Percentiles rank a stretch among this genome's conserved stretches.
Evolutionary conservation across 75 land plant species (phyloP).

Genomic region (Picea sitchensis): DNA sequence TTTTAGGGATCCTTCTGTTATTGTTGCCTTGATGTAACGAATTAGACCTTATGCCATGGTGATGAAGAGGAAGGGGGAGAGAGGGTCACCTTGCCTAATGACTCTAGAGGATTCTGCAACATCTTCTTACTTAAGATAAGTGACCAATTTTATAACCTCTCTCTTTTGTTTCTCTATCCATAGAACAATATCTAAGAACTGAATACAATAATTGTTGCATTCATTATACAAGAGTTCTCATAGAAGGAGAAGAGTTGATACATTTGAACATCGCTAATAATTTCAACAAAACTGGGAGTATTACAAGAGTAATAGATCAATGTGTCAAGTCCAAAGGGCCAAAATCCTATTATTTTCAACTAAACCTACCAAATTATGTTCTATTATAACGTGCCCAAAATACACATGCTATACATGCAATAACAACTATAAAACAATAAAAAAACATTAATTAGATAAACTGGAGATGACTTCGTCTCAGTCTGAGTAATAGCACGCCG

Average conservation of each 20-base stretch:
- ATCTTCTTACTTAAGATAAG: slow-evolving; percentile 56
- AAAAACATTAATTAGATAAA: too few species aligned
- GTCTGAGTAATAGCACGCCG: too few species aligned
- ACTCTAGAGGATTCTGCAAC: slow-evolving; percentile 20
- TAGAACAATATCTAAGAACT: slow-evolving; percentile 83
- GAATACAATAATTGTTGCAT: slow-evolving; percentile 63
- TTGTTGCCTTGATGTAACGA: too few species aligned
- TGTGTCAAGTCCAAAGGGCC: not conserved
- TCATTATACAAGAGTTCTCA: slow-evolving; percentile 81
- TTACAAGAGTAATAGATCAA: too few species aligned
- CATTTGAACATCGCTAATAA: slow-evolving; percentile 35
- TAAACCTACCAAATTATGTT: not conserved
- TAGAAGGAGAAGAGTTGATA: slow-evolving; percentile 64
- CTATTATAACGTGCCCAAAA: not conserved
- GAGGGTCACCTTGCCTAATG: too few species aligned
- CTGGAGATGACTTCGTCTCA: too few species aligned
- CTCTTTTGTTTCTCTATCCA: slow-evolving; percentile 87
- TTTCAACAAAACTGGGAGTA: slow-evolving; percentile 18
- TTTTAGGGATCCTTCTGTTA: too few species aligned
- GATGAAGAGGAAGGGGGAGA: too few species aligned
- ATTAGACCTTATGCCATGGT: too few species aligned
- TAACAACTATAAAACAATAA: too few species aligned
- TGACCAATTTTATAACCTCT: slow-evolving; percentile 45
- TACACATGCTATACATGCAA: not conserved
- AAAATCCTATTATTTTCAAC: not conserved